Base-by-base conservation (phyloP, 139 green algal genomes). In the Chloropicon primus region DNA sequence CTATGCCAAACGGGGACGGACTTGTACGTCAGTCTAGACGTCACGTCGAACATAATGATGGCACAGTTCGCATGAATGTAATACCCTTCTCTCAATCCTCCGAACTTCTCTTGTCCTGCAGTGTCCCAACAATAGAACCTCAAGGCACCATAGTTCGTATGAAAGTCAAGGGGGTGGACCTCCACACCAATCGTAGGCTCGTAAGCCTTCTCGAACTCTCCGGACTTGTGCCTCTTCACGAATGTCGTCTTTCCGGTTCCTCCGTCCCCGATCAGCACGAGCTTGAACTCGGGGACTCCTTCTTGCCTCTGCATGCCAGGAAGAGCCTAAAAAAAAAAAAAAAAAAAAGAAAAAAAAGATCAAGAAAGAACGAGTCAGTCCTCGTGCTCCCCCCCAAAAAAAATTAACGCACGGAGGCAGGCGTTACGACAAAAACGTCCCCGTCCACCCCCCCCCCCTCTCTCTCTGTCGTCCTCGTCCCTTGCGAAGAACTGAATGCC, bases 41-140 rank as follows among this genome's bases (percentile, higher is more conserved):
- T 99, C n/a, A 99, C 96, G 84, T 99, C 96, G 88, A 99, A 99
- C 95, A 99, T 98, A 87, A 99, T 99, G 90, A 99, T 98, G 22
- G 95, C 96, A 84, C 96, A 99, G 85, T 99, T 93, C 3, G 94
- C 93, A 83, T 98, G 92, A 76, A 99, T 99, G 86, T 97, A 98
- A 84, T 99, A 99, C 2, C 96, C 96, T 83, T 99, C 96, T 26
- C 95, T 92, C 79, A 99, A 89, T 10, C 96, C 95, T 53, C 96
- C 96, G 84, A 99, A 99, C 89, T 88, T 88, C 28, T 89, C 85
- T 71, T 89, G 93, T 24, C 96, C 95, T n/a, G 96, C 95, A 24
- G 96, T 99, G 85, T 99, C 96, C 95, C 95, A 99, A 91, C 95
- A 99, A 85, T 97, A 98, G 90, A 98, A 99, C 27, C 94, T 84